Percentiles rank a stretch among this genome's conserved stretches.
Conservation (phyloP, 495 filamentous ascomycete species). For the Aspergillus haitiensis region DNA sequence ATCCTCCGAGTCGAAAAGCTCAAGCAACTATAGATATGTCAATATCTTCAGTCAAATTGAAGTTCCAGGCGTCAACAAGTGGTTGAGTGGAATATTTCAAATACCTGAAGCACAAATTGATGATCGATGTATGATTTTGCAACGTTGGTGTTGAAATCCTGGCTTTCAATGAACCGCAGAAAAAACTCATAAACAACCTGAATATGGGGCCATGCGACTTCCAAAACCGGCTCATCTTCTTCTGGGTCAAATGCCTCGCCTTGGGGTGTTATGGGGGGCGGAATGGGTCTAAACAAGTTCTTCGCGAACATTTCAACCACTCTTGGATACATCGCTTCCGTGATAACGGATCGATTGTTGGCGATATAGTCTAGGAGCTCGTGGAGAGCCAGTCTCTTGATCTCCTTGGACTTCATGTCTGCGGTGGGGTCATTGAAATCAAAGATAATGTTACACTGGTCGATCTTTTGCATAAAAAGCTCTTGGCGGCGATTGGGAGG, state of each 20-base stretch:
- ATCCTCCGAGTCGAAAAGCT: conserved; percentile 98
- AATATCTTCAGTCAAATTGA: conserved; percentile 9
- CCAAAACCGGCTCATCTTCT: conserved; percentile 96
- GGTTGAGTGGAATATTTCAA: background rate
- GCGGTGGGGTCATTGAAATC: conserved; percentile 98
- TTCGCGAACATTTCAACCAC: conserved; percentile 99
- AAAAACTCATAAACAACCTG: conserved; percentile 99
- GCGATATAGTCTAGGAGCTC: conserved; percentile 97
- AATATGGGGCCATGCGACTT: conserved; percentile 99
- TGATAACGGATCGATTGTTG: conserved; percentile 97
- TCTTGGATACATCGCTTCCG: conserved; percentile 97
- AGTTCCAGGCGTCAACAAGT: too few species aligned
- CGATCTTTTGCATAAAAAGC: conserved; percentile 99
- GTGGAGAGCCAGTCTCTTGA: conserved; percentile 95
- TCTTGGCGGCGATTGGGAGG: conserved; percentile 93
- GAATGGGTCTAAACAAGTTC: conserved; percentile 96
- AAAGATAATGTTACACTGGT: conserved; percentile 99
- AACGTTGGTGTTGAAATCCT: conserved; percentile 99
- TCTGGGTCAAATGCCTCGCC: conserved; percentile 98
- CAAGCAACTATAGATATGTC: conserved; percentile 64
- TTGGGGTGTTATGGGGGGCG: conserved; percentile 94
- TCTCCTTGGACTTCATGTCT: conserved; percentile 99
- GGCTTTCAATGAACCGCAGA: conserved; percentile 96
- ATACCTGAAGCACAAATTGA: conserved; percentile 88
- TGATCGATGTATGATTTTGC: conserved; percentile 99